Conservation (phyloP, 2,329 filamentous ascomycete species). For the Diplodia seriata region DNA sequence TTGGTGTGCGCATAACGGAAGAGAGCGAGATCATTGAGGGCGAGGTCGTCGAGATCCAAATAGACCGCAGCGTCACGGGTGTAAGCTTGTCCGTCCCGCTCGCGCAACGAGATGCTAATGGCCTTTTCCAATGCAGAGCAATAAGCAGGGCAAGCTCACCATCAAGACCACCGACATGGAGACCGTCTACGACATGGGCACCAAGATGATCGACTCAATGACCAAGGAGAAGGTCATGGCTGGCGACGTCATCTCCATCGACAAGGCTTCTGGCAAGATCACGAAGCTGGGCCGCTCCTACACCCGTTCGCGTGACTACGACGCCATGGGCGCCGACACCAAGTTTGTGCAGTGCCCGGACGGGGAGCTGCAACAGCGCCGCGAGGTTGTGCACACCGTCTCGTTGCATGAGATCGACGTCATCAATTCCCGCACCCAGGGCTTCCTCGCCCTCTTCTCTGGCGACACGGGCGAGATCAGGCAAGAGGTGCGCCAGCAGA, state of each 20-base stretch:
- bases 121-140: slow-evolving; percentile 62
- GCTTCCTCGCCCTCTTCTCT: slow-evolving; percentile 95
- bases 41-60: slow-evolving; percentile 98
- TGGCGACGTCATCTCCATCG: slow-evolving; percentile 96
- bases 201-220: slow-evolving; percentile 99
- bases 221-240: slow-evolving; percentile 99
- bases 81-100: slow-evolving; percentile 47
- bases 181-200: slow-evolving; percentile 98
- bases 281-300: slow-evolving; percentile 96
- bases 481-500: slow-evolving; percentile 96
- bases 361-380: slow-evolving; percentile 94
- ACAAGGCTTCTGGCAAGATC: slow-evolving; percentile 98
- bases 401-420: slow-evolving; percentile 98
- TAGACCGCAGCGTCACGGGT: slow-evolving; percentile 94
- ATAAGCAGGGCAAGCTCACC: slow-evolving; percentile 98
- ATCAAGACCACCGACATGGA: slow-evolving; percentile 99
- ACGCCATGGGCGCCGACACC: slow-evolving; percentile 97
- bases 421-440: slow-evolving; percentile 98
- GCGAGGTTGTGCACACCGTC: slow-evolving; percentile 96
- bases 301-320: slow-evolving; percentile 94
- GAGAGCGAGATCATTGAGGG: slow-evolving; percentile 99
- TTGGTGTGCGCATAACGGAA: slow-evolving; percentile 97
- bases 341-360: slow-evolving; percentile 98
- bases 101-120: neutral
- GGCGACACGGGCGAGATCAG: slow-evolving; percentile 98